Conservation (phyloP, 495 filamentous ascomycete species). For the Aspergillus panamensis region DNA sequence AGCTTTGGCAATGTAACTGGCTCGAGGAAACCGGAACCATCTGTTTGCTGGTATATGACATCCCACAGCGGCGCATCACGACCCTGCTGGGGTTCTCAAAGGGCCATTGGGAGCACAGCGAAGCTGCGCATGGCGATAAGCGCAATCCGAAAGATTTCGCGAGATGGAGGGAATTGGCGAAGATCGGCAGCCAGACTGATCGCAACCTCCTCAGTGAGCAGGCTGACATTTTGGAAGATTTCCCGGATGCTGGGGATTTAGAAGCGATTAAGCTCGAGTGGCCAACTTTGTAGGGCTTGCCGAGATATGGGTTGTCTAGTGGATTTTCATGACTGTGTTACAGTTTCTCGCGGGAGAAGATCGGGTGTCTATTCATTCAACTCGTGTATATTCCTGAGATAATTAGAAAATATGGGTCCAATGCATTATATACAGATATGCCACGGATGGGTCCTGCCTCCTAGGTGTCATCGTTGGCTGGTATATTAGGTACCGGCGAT, state of each 20-base stretch:
- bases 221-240: slow-evolving; percentile 37
- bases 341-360: too few species aligned
- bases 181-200: slow-evolving; percentile 33
- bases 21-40: slow-evolving; percentile 41
- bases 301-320: neutral
- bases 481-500: neutral
- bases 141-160: slow-evolving; percentile 31
- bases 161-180: slow-evolving; percentile 34
- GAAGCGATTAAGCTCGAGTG: slow-evolving; percentile 31
- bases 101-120: slow-evolving; percentile 37
- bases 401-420: neutral
- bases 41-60: slow-evolving; percentile 39
- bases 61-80: slow-evolving; percentile 28
- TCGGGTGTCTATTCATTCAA: neutral
- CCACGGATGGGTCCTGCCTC: neutral
- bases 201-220: slow-evolving; percentile 39
- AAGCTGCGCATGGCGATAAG: slow-evolving; percentile 39
- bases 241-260: slow-evolving; percentile 32
- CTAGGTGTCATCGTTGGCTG: neutral
- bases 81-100: slow-evolving; percentile 37
- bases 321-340: too few species aligned
- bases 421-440: neutral
- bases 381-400: neutral
- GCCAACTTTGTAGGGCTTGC: slow-evolving; percentile 28
- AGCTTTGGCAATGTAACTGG: slow-evolving; percentile 43